phyloP scores from a whole-genome alignment of 495 filamentous ascomycete species.

The Daldinia childiae region DNA sequence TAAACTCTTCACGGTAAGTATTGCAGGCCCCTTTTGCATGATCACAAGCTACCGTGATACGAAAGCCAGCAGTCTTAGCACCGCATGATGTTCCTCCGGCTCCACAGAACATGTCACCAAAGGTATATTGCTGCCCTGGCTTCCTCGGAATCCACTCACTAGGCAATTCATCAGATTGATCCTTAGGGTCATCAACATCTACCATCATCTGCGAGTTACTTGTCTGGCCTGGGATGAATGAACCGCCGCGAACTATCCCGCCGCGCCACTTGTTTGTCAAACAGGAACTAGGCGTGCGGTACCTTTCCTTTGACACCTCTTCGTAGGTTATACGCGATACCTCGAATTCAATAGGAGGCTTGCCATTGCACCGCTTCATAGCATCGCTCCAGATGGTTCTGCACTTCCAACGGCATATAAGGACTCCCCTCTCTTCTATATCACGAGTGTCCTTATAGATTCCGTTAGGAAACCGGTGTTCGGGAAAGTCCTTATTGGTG shows the following conservation, averaged over 20 bases:
- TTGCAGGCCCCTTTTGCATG: constrained; percentile 61
- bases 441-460: constrained; percentile 28
- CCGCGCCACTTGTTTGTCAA: constrained; percentile 53
- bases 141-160: constrained; percentile 25
- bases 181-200: constrained; percentile 15
- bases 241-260: constrained; percentile 50
- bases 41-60: constrained; percentile 71
- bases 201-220: constrained; percentile 18
- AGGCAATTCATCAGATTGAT: background rate
- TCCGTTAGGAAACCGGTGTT: constrained; percentile 44
- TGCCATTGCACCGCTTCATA: constrained; percentile 19
- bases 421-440: constrained; percentile 42
- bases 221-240: constrained; percentile 26
- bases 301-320: constrained; percentile 41
- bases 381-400: constrained; percentile 36
- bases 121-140: constrained; percentile 63
- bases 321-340: constrained; percentile 40
- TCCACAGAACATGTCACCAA: constrained; percentile 79
- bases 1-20: constrained; percentile 71
- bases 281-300: constrained; percentile 22
- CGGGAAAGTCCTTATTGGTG: constrained; percentile 63
- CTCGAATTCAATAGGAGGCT: constrained; percentile 47
- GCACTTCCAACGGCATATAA: constrained; percentile 55
- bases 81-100: constrained; percentile 79
- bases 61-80: constrained; percentile 68